Evolutionary conservation across 148 eudicot species (phyloP).

Genomic region (Rhododendron vialii): DNA sequence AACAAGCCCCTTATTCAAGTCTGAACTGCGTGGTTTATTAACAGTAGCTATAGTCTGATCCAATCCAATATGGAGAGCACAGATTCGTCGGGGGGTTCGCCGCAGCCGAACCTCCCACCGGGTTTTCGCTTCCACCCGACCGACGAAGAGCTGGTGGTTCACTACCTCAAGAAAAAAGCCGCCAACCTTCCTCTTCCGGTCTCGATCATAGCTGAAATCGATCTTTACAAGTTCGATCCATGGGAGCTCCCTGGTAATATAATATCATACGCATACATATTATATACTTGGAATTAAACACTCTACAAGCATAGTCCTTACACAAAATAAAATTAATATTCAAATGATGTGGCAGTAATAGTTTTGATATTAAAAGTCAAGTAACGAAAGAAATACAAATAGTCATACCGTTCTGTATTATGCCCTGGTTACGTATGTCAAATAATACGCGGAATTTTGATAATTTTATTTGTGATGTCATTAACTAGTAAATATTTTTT

Average conservation of each 20-base stretch:
- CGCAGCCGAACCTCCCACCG: slow-evolving; percentile 26
- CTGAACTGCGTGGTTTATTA: neutral
- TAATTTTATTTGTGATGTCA: neutral
- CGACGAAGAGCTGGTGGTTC: slow-evolving; percentile 38
- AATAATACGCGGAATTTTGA: neutral
- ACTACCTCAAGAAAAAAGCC: slow-evolving; percentile 29
- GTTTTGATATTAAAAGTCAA: neutral
- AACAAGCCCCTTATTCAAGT: neutral
- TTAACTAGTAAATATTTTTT: neutral
- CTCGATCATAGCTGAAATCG: slow-evolving; percentile 30
- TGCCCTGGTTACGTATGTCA: too few species aligned
- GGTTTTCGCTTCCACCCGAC: slow-evolving; percentile 46
- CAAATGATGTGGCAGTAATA: neutral
- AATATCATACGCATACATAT: neutral
- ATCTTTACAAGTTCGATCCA: slow-evolving; percentile 41
- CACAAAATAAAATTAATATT: neutral
- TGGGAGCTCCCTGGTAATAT: slow-evolving; percentile 40
- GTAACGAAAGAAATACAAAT: neutral
- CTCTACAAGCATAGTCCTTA: neutral
- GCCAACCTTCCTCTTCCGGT: slow-evolving; percentile 26
- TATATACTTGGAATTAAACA: neutral
- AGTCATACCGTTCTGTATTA: neutral
- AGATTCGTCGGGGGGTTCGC: neutral
- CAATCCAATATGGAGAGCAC: slow-evolving; percentile 14
- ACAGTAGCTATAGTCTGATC: neutral